Percentiles rank a stretch among this genome's conserved stretches.
Conservation (phyloP, 768 basidiomycete genomes). For the Kwoniella shandongensis region DNA sequence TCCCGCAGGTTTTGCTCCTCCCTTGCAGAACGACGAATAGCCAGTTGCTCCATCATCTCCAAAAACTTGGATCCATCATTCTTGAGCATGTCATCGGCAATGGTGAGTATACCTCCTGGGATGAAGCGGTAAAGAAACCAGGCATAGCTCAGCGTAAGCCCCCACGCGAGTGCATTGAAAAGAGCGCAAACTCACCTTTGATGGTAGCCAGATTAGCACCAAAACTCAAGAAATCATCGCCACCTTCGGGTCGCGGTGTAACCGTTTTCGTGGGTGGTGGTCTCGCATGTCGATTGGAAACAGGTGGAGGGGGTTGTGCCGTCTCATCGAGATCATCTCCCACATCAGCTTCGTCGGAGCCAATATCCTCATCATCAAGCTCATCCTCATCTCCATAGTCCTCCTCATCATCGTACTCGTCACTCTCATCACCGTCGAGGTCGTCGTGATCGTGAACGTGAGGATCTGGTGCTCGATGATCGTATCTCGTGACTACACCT, state of each 20-base stretch:
- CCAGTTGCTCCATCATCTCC: conserved; percentile 99
- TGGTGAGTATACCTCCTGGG: conserved; percentile 89
- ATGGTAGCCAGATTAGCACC: conserved; percentile 75
- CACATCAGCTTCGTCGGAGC: conserved; percentile 38
- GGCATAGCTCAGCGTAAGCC: conserved; percentile 47
- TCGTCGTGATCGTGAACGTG: conserved; percentile 31
- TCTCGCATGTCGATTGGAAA: conserved; percentile 17
- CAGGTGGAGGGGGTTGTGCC: conserved; percentile 54
- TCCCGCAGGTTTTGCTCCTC: conserved; percentile 72
- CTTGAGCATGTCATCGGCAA: conserved; percentile 96
- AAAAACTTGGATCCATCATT: conserved; percentile 98
- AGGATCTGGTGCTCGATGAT: conserved; percentile 53
- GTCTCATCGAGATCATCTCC: conserved; percentile 65
- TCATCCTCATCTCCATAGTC: conserved; percentile 47
- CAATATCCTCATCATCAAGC: conserved; percentile 44
- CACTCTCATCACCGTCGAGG: conserved; percentile 58
- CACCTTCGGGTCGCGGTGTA: conserved; percentile 32
- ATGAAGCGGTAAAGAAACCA: conserved; percentile 35
- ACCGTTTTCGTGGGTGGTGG: conserved; percentile 30
- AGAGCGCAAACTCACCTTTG: conserved; percentile 53
- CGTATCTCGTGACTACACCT: conserved; percentile 64
- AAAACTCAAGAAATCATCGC: conserved; percentile 75
- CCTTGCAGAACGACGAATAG: conserved; percentile 86
- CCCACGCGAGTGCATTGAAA: conserved; percentile 7
- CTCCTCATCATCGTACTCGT: conserved; percentile 55